Base-by-base conservation (phyloP, 371 early-diverging fungal genomes). In the Capillidium rhysosporum region DNA sequence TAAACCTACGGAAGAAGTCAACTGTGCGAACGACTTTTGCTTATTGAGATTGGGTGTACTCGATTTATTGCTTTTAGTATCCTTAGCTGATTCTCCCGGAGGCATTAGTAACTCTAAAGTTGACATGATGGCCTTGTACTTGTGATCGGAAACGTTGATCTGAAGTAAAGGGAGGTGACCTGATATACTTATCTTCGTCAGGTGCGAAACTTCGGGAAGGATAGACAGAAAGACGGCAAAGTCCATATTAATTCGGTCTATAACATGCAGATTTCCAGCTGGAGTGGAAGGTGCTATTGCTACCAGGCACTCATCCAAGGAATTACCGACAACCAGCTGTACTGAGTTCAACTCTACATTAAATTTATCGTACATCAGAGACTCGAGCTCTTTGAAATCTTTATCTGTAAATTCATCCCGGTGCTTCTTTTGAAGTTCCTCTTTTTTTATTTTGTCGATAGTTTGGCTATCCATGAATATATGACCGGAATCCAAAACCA, bases 401-500 rank as follows among this genome's bases (percentile, higher is more conserved):
- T 70, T 69, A 0, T 68, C 71, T 0, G 76, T 73, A 55, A 83
- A 64, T 7, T 72, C 73, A 5, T 70, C 56, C 24, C 73, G 71
- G 23, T 77, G 72, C 59, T 81, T 83, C 1, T 66, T 63, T 57
- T 84, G 80, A 20, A 92, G 60, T 24, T 81, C 71, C 8, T 75
- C 66, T 29, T 82, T 75, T 12, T 69, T 68, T 10, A 78, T 76
- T 46, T 79, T 77, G 21, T 77, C 75, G 1, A 88, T 84, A 29
- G 92, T 62, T 40, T 88, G 76, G 52, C 86, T 87, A 57, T 81
- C 81, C 1, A 96, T 77, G 24, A 75, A 75, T 56, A 98, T 81
- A 51, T 88, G 90, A 47, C 98, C 98, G 2, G 89, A 85, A 64
- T 98, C 97, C 21, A 96, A 63, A 0, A 93, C 84, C 8, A 90